phyloP scores from a whole-genome alignment of 2,329 filamentous ascomycete genomes.

The Pseudogymnoascus sp. region DNA sequence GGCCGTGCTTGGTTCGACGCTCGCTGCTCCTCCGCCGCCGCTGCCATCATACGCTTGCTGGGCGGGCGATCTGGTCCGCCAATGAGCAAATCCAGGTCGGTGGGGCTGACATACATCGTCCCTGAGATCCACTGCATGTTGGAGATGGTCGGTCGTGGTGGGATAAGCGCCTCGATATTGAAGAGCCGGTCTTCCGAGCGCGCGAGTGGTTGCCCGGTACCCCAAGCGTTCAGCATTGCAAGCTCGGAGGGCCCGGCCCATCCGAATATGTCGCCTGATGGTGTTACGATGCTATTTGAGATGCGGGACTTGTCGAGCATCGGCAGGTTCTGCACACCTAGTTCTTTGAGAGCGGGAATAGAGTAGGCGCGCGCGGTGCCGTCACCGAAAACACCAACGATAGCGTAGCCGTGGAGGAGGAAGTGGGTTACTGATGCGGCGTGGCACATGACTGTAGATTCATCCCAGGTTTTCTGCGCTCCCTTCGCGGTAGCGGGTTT shows the following conservation, averaged over 20 bases:
- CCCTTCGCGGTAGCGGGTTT: conserved; percentile 77
- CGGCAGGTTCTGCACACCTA: conserved; percentile 58
- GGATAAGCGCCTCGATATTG: conserved; percentile 66
- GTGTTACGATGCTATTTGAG: conserved; percentile 59
- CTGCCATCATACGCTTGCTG: conserved; percentile 79
- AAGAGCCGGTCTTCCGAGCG: conserved; percentile 63
- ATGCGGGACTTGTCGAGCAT: conserved; percentile 69
- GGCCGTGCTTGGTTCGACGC: conserved; percentile 37
- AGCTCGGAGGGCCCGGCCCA: conserved; percentile 87
- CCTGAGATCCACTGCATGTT: conserved; percentile 96
- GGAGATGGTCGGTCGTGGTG: conserved; percentile 82
- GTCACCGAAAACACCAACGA: conserved; percentile 81
- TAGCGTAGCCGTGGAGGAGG: conserved; percentile 64
- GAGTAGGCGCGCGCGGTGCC: conserved; percentile 71
- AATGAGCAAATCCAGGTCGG: conserved; percentile 84
- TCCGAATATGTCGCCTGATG: conserved; percentile 72
- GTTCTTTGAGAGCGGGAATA: conserved; percentile 80
- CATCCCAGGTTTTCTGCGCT: conserved; percentile 84
- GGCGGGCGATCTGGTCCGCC: conserved; percentile 81
- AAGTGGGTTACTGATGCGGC: conserved; percentile 68
- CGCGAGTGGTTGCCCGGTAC: conserved; percentile 56
- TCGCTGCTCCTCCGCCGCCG: conserved; percentile 65
- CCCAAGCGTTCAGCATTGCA: conserved; percentile 76
- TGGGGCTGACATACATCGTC: conserved; percentile 79
- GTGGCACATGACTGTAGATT: conserved; percentile 60